Base-by-base conservation (phyloP, 495 filamentous ascomycete species). In the Annulohypoxylon nitens region DNA sequence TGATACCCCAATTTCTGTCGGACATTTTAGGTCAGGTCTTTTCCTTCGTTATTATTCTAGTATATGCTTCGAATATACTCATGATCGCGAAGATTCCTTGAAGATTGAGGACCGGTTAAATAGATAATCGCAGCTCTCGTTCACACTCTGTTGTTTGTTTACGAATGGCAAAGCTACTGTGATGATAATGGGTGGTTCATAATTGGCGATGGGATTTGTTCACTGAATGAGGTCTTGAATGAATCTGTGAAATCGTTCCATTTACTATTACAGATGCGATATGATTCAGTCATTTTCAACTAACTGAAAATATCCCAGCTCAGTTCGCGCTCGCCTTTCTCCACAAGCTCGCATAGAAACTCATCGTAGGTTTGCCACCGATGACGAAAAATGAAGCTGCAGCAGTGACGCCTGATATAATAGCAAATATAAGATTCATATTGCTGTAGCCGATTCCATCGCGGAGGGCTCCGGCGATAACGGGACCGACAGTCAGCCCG, bases 391-490 rank as follows among this genome's bases (percentile, higher is more conserved):
- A 83, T 9, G 81, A 82, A n/a, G 86, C 60, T 18, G 76, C 67
- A 20, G 86, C 81, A 6, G 83, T 86, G 3, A 83, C 45, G n/a
- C 72, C 78, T 68, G 82, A 83, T 26, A 88, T 66, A 0, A 71
- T 78, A 3, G 84, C 87, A 39, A 88, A 68, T 8, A 87, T 82
- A 5, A 83, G 74, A 73, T 87, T 88, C 87, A 89, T 89, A 71
- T 88, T 85, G 16, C 87, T 86, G 71, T 88, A 89, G 1, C 87
- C 87, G 41, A 88, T 78, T 7, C 50, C 65, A 36, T 87, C 83
- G 59, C 81, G 88, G 64, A 89, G 67, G 5, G 55, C 62, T 0
- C 86, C 87, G 2, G 81, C 80, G 3, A 86, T 53, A 20, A 88
- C 36, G 14, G 87, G 87, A 0, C 87, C 87, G 3, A 87, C 47